Conservation (phyloP, 805 yeast species). For the Hanseniaspora lachancei region DNA sequence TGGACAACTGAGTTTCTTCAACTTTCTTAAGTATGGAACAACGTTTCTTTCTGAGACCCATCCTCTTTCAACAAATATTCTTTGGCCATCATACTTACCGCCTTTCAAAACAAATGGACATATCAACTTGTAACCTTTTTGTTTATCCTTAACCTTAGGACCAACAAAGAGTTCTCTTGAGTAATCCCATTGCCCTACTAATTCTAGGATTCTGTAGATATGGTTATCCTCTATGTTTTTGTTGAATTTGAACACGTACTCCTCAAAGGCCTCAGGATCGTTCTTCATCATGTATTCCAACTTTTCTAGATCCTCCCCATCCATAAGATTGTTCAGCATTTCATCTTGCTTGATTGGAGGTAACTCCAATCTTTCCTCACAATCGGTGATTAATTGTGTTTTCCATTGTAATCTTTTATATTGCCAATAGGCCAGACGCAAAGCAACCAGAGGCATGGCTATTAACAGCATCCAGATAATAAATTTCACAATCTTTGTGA, state of each 20-base stretch:
- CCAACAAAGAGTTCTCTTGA: slow-evolving; percentile 84
- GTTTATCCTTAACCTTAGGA: slow-evolving; percentile 63
- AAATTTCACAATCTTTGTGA: slow-evolving; percentile 18
- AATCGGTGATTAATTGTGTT: slow-evolving; percentile 60
- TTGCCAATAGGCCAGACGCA: slow-evolving; percentile 90
- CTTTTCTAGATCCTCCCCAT: not conserved
- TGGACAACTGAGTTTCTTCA: slow-evolving; percentile 63
- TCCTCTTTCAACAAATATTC: slow-evolving; percentile 76
- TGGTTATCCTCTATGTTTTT: slow-evolving; percentile 57
- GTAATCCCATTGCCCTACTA: slow-evolving; percentile 70
- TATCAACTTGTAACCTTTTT: slow-evolving; percentile 63
- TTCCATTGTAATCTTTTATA: slow-evolving; percentile 78
- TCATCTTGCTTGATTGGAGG: slow-evolving; percentile 30
- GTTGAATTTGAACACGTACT: slow-evolving; percentile 50
- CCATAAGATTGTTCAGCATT: not conserved
- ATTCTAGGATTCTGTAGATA: slow-evolving; percentile 68
- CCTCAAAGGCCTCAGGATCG: slow-evolving; percentile 20
- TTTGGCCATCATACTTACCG: slow-evolving; percentile 38
- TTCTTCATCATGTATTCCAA: not conserved
- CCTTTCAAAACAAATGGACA: slow-evolving; percentile 73
- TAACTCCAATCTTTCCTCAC: slow-evolving; percentile 68
- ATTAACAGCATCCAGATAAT: slow-evolving; percentile 30
- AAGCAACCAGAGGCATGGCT: slow-evolving; percentile 78
- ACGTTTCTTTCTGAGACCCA: slow-evolving; percentile 67
- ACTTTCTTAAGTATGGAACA: slow-evolving; percentile 41